Evolutionary conservation across 2,329 filamentous ascomycete genomes (phyloP).

Genomic region (Talaromyces albobiverticillius): DNA sequence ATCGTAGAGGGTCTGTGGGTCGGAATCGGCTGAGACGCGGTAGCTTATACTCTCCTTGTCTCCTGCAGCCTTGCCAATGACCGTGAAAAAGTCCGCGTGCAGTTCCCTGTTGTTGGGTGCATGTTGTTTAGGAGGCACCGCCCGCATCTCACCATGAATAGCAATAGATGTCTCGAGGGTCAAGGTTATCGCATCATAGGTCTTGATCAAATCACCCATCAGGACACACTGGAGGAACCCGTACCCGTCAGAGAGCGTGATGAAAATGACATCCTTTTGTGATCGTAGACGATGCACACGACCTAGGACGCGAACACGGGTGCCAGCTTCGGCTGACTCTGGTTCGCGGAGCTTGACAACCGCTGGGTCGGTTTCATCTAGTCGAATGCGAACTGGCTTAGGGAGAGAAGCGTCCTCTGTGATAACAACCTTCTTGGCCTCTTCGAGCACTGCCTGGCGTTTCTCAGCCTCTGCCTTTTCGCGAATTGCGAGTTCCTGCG

Average conservation of each 20-base stretch:
- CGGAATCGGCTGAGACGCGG: slow-evolving; percentile 65
- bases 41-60: slow-evolving; percentile 92
- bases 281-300: slow-evolving; percentile 76
- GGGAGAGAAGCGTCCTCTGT: slow-evolving; percentile 71
- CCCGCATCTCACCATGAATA: slow-evolving; percentile 77
- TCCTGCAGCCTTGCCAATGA: slow-evolving; percentile 75
- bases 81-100: slow-evolving; percentile 83
- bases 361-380: slow-evolving; percentile 66
- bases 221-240: slow-evolving; percentile 83
- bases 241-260: slow-evolving; percentile 82
- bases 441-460: slow-evolving; percentile 69
- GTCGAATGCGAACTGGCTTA: slow-evolving; percentile 69
- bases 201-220: slow-evolving; percentile 77
- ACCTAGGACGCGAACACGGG: slow-evolving; percentile 75
- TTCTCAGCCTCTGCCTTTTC: slow-evolving; percentile 71
- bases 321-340: slow-evolving; percentile 61
- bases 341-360: slow-evolving; percentile 55
- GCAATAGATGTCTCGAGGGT: slow-evolving; percentile 84
- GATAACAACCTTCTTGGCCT: slow-evolving; percentile 74
- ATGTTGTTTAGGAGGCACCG: slow-evolving; percentile 72
- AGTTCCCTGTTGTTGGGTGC: slow-evolving; percentile 84
- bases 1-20: slow-evolving; percentile 73
- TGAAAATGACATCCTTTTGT: slow-evolving; percentile 82
- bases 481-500: slow-evolving; percentile 67
- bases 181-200: slow-evolving; percentile 85